These are phyloP conservation scores for Saccharomyces uvarum DNA, from an alignment of 1,139 yeast genomes.

Conservation along the genomic window DNA sequence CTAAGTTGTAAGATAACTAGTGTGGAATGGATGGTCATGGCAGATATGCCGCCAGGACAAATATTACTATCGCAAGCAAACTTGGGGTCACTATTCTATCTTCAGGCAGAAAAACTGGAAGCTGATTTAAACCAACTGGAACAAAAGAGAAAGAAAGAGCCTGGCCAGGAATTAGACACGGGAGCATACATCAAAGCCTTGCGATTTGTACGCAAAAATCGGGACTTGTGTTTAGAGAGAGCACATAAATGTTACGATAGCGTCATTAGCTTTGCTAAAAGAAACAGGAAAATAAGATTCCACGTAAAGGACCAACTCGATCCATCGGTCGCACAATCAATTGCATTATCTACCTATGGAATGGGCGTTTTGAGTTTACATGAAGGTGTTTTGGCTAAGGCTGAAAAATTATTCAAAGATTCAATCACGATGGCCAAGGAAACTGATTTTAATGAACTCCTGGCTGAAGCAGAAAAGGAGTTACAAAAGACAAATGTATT, in stretches of 20 bases:
- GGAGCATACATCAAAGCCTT: constrained; percentile 21
- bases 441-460: constrained; percentile 56
- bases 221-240: constrained; percentile 39
- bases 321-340: constrained; percentile 49
- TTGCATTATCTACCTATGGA: constrained; percentile 78
- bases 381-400: constrained; percentile 35
- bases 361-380: constrained; percentile 73
- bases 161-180: constrained; percentile 22
- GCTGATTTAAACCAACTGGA: constrained; percentile 35
- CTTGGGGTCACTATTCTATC: constrained; percentile 61
- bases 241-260: constrained; percentile 46
- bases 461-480: constrained; percentile 60
- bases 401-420: constrained; percentile 58
- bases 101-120: constrained; percentile 64
- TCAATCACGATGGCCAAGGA: constrained; percentile 65
- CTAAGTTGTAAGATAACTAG: constrained; percentile 56
- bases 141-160: constrained; percentile 22
- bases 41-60: constrained; percentile 62
- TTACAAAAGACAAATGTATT: constrained; percentile 36
- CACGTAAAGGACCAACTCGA: constrained; percentile 36
- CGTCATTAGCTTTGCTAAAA: constrained; percentile 49
- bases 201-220: constrained; percentile 25
- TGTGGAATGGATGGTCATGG: constrained; percentile 65
- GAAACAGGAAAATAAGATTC: constrained; percentile 37
- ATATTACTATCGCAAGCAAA: constrained; percentile 61